Base-by-base conservation (phyloP, 1,139 yeast genomes). In the Kurtzmaniella natalensis region DNA sequence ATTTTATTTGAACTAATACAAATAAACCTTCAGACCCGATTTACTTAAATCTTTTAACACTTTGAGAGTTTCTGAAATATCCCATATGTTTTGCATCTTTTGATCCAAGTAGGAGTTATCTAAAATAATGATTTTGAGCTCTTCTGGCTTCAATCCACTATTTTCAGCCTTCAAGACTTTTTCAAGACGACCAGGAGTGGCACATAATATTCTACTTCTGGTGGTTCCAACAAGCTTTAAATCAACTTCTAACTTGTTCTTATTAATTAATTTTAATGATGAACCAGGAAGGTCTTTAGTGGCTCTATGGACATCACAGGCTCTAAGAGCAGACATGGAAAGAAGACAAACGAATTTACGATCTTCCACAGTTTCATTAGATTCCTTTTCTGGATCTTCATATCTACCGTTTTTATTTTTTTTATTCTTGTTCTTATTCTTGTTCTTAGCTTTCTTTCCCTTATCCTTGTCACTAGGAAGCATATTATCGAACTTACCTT, bases 241-340 rank as follows among this genome's bases (percentile, higher is more conserved):
- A 50, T 83, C 92, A 34, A 76, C 76, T 17, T 65, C 64, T 26
- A 81, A 50, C 43, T 78, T 75, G 52, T 83, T 82, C 55, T 82
- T 83, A 46, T 76, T 73, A 48, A 82, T 82, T 28, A 82, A 53
- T 50, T 81, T 82, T 36, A 81, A 42, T 2, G 86, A 75, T 0
- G 81, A 73, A 7, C 80, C 78, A 4, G 67, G 59, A 22, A 78
- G 47, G 19, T 65, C 66, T 44, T 72, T 69, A 8, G 80, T 72
- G 1, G 81, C 78, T 37, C 92, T 65, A 48, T 76, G 77, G 2
- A 80, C 68, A 47, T 82, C 89, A 57, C 92, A 82, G 1, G 82
- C 86, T 38, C 92, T 64, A 17, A 81, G 57, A 1, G 89, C 89
- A 0, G 88, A 81, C 69, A 76, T 71, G 4, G 85, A 72, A 13